Evolutionary conservation across 106 monocot species (phyloP).

Genomic region (Triglochin maritima): DNA sequence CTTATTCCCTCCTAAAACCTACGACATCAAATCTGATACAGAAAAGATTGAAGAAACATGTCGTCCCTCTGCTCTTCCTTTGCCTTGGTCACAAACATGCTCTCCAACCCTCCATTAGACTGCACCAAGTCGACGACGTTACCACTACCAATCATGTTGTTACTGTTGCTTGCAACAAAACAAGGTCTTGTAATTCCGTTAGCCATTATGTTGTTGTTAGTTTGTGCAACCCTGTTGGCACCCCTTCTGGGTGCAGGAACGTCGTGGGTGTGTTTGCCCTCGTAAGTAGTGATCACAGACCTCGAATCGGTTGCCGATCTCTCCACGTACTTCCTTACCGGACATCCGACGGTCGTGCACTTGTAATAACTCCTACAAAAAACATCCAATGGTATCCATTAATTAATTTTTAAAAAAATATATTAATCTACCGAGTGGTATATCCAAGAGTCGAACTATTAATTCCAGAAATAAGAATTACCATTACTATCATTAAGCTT

Average conservation of each 20-base stretch:
- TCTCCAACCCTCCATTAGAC: slow-evolving; percentile 1
- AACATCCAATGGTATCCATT: not conserved
- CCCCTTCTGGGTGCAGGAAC: slow-evolving; percentile 60
- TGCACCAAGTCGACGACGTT: too few species aligned
- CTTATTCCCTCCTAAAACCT: too few species aligned
- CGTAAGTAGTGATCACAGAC: slow-evolving; percentile 86
- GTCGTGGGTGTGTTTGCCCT: slow-evolving; percentile 93
- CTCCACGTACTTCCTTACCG: slow-evolving; percentile 89
- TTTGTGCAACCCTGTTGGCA: not conserved
- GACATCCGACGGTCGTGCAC: slow-evolving; percentile 62
- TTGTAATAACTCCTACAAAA: slow-evolving; percentile 87
- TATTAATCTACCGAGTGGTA: too few species aligned
- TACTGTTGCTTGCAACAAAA: not conserved
- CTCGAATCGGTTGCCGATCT: slow-evolving; percentile 61
- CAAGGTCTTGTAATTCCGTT: slow-evolving; percentile 16
- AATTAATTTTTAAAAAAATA: too few species aligned
- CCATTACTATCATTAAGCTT: not conserved
- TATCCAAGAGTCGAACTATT: too few species aligned
- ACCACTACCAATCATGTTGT: slow-evolving; percentile 2
- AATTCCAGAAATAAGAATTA: not conserved
- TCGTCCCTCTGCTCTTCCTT: slow-evolving; percentile 49
- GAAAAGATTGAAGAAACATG: slow-evolving; percentile 22
- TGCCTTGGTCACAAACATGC: slow-evolving; percentile 6
- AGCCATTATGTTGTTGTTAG: slow-evolving; percentile 13
- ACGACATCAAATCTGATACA: not conserved